phyloP scores from a whole-genome alignment of 2,329 filamentous ascomycete genomes.

The Fusarium poae region DNA sequence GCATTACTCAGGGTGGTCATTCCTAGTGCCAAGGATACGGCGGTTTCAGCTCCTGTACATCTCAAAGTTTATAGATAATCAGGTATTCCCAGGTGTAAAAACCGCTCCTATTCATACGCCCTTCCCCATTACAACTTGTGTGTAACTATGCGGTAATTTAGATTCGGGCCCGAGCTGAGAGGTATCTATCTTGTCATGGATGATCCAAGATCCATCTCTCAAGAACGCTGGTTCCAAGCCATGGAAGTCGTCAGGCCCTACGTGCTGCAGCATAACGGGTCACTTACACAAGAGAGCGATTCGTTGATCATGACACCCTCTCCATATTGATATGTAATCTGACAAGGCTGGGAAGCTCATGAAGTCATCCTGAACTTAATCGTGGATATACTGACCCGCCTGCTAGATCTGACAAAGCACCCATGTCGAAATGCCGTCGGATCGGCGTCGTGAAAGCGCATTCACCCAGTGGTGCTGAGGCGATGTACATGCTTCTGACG shows the following conservation, averaged over 20 bases:
- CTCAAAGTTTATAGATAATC: not conserved
- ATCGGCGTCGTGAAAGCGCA: conserved; percentile 7
- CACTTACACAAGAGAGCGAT: not conserved
- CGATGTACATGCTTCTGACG: conserved; percentile 27
- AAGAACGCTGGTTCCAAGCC: conserved; percentile 20
- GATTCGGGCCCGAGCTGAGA: conserved; percentile 3
- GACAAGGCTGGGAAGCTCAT: conserved; percentile 14
- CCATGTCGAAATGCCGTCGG: not conserved
- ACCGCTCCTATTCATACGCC: conserved; percentile 10
- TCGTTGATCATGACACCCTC: not conserved
- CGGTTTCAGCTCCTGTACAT: conserved; percentile 13
- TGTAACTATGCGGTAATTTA: conserved; percentile 4
- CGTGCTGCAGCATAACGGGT: not conserved
- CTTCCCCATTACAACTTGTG: not conserved
- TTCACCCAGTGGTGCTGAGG: not conserved
- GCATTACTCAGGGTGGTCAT: conserved; percentile 10
- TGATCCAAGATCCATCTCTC: conserved; percentile 11
- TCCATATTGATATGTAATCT: conserved; percentile 11
- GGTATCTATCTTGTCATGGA: not conserved
- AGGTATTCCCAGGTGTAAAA: conserved; percentile 14
- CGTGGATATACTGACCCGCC: conserved; percentile 14
- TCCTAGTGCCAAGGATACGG: conserved; percentile 16
- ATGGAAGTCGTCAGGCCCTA: not conserved
- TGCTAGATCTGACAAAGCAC: conserved; percentile 13
- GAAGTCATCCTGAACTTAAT: conserved; percentile 33